These are phyloP conservation scores for Xylariaceae sp. DNA, from an alignment of 2,329 filamentous ascomycete genomes.

Conservation along the genomic window DNA sequence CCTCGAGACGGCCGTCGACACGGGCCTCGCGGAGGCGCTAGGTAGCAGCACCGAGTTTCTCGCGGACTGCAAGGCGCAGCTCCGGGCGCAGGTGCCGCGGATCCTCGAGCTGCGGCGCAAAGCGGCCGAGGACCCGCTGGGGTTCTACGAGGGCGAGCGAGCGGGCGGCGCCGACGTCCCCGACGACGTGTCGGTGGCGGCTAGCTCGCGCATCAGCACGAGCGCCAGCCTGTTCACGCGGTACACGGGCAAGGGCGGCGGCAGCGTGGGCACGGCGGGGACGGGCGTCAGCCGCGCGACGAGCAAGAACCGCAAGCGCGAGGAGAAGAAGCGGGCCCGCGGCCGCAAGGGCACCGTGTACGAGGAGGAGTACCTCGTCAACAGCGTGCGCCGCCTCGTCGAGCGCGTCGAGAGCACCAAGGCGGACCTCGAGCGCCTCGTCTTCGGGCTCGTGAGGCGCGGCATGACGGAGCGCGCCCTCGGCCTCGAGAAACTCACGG, in stretches of 20 bases:
- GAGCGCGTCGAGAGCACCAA: conserved; percentile 76
- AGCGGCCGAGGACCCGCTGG: conserved; percentile 81
- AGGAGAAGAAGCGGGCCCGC: conserved; percentile 92
- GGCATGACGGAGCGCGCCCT: conserved; percentile 86
- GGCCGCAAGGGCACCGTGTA: conserved; percentile 98
- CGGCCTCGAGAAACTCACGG: conserved; percentile 73
- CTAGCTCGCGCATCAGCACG: conserved; percentile 77
- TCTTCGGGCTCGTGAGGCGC: conserved; percentile 76
- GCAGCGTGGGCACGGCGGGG: conserved; percentile 66
- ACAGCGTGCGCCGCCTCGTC: conserved; percentile 79
- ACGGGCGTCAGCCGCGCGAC: conserved; percentile 78
- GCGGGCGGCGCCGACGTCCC: conserved; percentile 70
- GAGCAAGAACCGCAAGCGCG: conserved; percentile 82
- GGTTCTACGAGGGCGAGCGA: conserved; percentile 82
- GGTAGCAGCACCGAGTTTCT: conserved; percentile 86
- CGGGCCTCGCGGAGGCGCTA: conserved; percentile 78
- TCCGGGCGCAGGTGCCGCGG: conserved; percentile 82
- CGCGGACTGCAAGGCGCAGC: conserved; percentile 86
- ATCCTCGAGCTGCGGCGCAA: conserved; percentile 80
- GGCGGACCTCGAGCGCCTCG: conserved; percentile 72
- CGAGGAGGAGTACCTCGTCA: conserved; percentile 95
- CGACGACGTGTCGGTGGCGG: conserved; percentile 89
- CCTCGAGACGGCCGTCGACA: conserved; percentile 71
- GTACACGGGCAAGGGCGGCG: conserved; percentile 73
- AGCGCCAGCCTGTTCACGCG: conserved; percentile 88